Conservation (phyloP, 352 stramenopile species). For the Globisporangium alternatum region DNA sequence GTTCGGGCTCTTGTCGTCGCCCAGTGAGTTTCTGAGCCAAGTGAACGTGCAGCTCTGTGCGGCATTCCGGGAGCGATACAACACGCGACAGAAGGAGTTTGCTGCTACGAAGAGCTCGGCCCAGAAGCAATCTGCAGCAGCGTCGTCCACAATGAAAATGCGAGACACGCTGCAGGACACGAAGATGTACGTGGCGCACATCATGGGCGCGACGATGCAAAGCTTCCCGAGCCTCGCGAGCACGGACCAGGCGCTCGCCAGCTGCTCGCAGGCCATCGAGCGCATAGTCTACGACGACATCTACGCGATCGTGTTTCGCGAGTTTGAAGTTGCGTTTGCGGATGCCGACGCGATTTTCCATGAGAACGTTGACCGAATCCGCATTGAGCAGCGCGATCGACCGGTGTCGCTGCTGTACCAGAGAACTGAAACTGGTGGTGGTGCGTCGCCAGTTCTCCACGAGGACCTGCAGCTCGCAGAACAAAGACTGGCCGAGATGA, state of each 20-base stretch:
- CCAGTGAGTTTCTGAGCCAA: conserved; percentile 55
- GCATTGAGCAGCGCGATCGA: conserved; percentile 41
- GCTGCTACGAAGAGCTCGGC: not conserved
- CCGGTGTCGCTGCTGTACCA: conserved; percentile 11
- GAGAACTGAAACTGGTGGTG: not conserved
- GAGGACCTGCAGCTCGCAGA: conserved; percentile 46
- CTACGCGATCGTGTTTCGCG: conserved; percentile 50
- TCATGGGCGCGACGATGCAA: conserved; percentile 57
- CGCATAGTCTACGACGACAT: conserved; percentile 69
- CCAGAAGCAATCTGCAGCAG: conserved; percentile 16
- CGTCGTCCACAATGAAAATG: conserved; percentile 14
- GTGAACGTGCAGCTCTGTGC: conserved; percentile 56
- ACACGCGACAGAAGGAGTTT: conserved; percentile 17
- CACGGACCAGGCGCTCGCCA: conserved; percentile 42
- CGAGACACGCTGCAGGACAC: conserved; percentile 58
- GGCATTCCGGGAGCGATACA: conserved; percentile 40
- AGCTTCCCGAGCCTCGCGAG: conserved; percentile 55
- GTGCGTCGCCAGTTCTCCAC: conserved; percentile 19
- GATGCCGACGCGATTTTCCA: conserved; percentile 45
- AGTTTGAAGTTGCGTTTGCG: conserved; percentile 44
- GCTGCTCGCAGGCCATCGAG: conserved; percentile 54
- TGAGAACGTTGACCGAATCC: conserved; percentile 47
- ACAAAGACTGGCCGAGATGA: conserved; percentile 39
- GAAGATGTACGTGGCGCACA: conserved; percentile 65
- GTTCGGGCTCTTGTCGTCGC: conserved; percentile 49